These are phyloP conservation scores for Metarhizium anisopliae DNA, from an alignment of 2,329 filamentous ascomycete species.

Conservation along the genomic window DNA sequence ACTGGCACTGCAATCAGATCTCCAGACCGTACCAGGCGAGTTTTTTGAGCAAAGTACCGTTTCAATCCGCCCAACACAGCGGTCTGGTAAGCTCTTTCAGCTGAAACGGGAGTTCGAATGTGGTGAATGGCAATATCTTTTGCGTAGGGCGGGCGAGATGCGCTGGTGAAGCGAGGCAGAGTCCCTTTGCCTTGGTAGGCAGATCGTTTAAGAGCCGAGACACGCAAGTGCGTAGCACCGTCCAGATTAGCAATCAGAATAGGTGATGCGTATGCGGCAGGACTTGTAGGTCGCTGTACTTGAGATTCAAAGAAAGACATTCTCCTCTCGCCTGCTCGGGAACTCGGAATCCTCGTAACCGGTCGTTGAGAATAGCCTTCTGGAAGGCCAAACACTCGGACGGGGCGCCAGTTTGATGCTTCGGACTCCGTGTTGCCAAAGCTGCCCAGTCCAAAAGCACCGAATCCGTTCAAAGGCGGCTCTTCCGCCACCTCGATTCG, in stretches of 20 bases:
- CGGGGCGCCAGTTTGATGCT: constrained; percentile 64
- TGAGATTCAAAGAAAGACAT: constrained; percentile 61
- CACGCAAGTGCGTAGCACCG: constrained; percentile 65
- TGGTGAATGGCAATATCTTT: constrained; percentile 81
- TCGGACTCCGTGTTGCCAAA: constrained; percentile 48
- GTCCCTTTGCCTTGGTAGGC: constrained; percentile 41
- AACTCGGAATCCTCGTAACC: constrained; percentile 51
- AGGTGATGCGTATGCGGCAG: constrained; percentile 69
- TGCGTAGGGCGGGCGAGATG: constrained; percentile 49
- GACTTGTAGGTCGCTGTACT: constrained; percentile 48
- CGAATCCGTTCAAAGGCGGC: constrained; percentile 58
- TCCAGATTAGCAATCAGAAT: constrained; percentile 81
- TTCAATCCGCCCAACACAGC: constrained; percentile 82
- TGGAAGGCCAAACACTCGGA: constrained; percentile 80
- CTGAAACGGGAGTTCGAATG: constrained; percentile 80
- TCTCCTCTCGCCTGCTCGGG: constrained; percentile 40
- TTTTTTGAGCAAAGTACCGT: constrained; percentile 74
- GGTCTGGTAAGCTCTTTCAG: constrained; percentile 75
- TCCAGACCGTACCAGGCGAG: constrained; percentile 74
- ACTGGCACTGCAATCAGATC: constrained; percentile 86
- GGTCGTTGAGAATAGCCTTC: constrained; percentile 59
- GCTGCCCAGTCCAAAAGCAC: constrained; percentile 57
- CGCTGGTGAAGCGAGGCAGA: constrained; percentile 46
- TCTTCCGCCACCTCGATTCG: constrained; percentile 70
- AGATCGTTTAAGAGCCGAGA: constrained; percentile 58